These are phyloP conservation scores for Pseudozyma sp. DNA, from an alignment of 1,284 basidiomycete species.

Conservation along the genomic window DNA sequence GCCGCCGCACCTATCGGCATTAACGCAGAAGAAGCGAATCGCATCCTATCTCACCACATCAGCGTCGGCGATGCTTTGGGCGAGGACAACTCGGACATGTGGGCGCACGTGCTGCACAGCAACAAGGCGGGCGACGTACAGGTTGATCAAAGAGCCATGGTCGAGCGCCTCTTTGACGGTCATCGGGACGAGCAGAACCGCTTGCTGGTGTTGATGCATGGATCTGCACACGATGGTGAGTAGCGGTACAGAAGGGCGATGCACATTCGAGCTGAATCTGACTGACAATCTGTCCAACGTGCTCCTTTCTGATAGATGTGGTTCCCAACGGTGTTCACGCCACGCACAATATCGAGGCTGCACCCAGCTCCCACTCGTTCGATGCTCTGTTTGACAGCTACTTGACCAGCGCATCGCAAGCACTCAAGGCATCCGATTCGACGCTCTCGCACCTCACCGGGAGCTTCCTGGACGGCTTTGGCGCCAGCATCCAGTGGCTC, in stretches of 20 bases:
- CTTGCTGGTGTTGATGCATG: constrained; percentile 50
- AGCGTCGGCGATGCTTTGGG: constrained; percentile 11
- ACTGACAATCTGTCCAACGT: neutral
- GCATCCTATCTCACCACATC: constrained; percentile 46
- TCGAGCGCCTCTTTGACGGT: constrained; percentile 45
- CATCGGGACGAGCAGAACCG: constrained; percentile 35
- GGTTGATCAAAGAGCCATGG: constrained; percentile 28
- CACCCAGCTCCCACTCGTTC: constrained; percentile 37
- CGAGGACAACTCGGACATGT: constrained; percentile 15
- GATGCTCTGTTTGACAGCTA: constrained; percentile 52
- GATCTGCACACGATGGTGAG: constrained; percentile 37
- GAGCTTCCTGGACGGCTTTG: constrained; percentile 36
- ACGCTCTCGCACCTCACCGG: constrained; percentile 34
- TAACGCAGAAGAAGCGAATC: constrained; percentile 37
- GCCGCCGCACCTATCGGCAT: constrained; percentile 27
- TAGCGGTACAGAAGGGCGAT: neutral
- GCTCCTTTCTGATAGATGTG: constrained; percentile 22
- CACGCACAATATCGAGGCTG: constrained; percentile 38
- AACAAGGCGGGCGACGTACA: constrained; percentile 8
- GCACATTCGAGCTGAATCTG: neutral
- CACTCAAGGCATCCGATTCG: constrained; percentile 34
- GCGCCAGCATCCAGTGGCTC: constrained; percentile 41
- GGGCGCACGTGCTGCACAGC: constrained; percentile 33
- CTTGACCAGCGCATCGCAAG: constrained; percentile 22
- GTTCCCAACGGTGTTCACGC: constrained; percentile 30